phyloP scores from a whole-genome alignment of 371 early-diverging fungal genomes.

The Globomyces sp. region DNA sequence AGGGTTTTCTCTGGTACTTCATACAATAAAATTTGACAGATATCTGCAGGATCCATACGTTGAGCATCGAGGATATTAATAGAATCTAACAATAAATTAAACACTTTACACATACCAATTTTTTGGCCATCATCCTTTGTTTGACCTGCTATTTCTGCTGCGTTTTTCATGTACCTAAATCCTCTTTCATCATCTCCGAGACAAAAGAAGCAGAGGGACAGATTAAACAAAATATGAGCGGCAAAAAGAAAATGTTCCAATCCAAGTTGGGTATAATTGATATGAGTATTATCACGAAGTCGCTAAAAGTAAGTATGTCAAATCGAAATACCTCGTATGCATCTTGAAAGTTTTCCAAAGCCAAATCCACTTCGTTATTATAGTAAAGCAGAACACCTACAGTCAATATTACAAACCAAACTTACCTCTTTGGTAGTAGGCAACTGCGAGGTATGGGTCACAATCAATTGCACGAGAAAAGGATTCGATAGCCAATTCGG shows the following conservation, averaged over 20 bases:
- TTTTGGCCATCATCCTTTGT: slow-evolving; percentile 13
- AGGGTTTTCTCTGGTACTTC: slow-evolving; percentile 41
- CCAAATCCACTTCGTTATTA: slow-evolving; percentile 56
- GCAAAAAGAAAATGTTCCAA: slow-evolving; percentile 81
- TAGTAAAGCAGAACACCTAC: slow-evolving; percentile 67
- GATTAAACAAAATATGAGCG: slow-evolving; percentile 87
- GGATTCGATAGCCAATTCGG: slow-evolving; percentile 74
- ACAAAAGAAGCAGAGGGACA: slow-evolving; percentile 79
- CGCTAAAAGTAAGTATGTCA: slow-evolving; percentile 13
- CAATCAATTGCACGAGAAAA: slow-evolving; percentile 69
- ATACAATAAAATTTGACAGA: slow-evolving; percentile 24
- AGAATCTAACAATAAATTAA: slow-evolving; percentile 18
- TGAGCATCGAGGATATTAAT: slow-evolving; percentile 30
- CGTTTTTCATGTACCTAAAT: slow-evolving; percentile 73
- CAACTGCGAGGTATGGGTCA: slow-evolving; percentile 88
- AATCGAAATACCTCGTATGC: slow-evolving; percentile 25
- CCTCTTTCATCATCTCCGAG: slow-evolving; percentile 72
- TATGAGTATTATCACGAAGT: slow-evolving; percentile 83
- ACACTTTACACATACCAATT: neutral
- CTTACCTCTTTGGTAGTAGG: slow-evolving; percentile 83
- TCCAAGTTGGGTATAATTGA: slow-evolving; percentile 94
- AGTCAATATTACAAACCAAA: no score
- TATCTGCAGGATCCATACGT: slow-evolving; percentile 30
- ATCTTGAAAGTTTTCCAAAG: slow-evolving; percentile 68
- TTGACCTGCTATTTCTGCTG: slow-evolving; percentile 32